Base-by-base conservation (phyloP, 2,329 filamentous ascomycete genomes). In the Cephalotrichum gorgonifer region DNA sequence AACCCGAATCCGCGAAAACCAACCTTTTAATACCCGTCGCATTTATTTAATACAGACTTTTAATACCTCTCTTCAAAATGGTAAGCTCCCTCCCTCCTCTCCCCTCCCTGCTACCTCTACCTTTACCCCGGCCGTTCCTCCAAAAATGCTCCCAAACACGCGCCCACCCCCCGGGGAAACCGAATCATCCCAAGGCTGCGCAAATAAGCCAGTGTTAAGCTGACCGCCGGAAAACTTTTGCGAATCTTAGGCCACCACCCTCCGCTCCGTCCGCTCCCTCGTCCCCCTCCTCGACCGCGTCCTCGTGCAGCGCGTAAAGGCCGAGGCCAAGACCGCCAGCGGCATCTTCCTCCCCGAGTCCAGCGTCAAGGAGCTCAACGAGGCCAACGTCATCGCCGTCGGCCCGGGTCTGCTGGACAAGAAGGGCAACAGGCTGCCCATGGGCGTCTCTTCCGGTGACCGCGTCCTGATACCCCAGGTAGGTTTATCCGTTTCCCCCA, bases 261-360 rank as follows among this genome's bases (percentile, higher is more conserved):
- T 97, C 75, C 93, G 91, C 71, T 94, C 86, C 68, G 90, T 98
- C 81, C 93, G 91, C 74, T 83, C 84, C 63, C 90, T 98, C 62
- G 86, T 85, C 52, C 93, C 93, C 55, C 90, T 98, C 59, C 84
- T 98, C 71, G 93, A 98, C 82, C 91, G 93, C 62, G 89, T 98
- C 60, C 85, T 98, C 56, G 88, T 98, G 59, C 93, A 98, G 83
- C 88, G 93, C 72, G 74, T 96, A 74, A 97, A 97, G 78, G 87
- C 91, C 63, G 91, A 97, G 74, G 71, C 89, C 66, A 96, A 96
- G 80, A 98, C 93, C 45, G 89, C 93, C 60, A 84, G 84, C 63
- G 93, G 93, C 63, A 95, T 98, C 78, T 96, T 94, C 79, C 86
- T 98, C 57, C 93, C 93, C 59, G 93, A 98, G 76, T 90, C 85